Conservation (phyloP, 768 basidiomycete species). For the Cystobasidium ongulense region DNA sequence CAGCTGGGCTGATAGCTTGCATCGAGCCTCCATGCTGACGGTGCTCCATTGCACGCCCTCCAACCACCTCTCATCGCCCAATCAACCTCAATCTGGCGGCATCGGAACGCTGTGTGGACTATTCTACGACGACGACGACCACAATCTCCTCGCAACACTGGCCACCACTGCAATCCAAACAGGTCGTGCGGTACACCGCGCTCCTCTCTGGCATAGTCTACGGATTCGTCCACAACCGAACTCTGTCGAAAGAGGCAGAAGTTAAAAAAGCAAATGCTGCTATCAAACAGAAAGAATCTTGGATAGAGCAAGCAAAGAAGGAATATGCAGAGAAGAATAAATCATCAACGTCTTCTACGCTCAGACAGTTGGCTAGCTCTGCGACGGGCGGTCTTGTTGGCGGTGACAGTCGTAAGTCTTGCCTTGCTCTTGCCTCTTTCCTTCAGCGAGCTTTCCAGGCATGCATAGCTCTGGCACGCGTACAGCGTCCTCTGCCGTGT, state of each 20-base stretch:
- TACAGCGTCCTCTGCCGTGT: too few relatives aligned
- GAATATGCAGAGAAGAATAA: constrained; percentile 70
- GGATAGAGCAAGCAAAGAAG: constrained; percentile 78
- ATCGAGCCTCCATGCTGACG: not conserved
- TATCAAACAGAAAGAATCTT: constrained; percentile 61
- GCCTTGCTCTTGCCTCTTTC: not conserved
- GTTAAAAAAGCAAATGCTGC: constrained; percentile 65
- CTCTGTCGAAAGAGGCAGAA: constrained; percentile 74
- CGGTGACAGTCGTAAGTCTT: constrained; percentile 47
- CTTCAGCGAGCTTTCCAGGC: not conserved
- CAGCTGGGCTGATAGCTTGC: not conserved
- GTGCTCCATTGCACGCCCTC: not conserved
- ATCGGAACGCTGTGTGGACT: not conserved
- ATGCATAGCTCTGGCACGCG: not conserved
- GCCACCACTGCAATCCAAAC: constrained; percentile 15
- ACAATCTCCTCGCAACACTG: not conserved
- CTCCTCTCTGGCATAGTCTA: constrained; percentile 78
- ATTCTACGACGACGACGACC: not conserved
- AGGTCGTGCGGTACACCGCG: constrained; percentile 93
- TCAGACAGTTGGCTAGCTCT: not conserved
- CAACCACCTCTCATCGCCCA: not conserved
- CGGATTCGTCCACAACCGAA: constrained; percentile 83
- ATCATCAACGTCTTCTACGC: constrained; percentile 11
- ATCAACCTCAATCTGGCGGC: not conserved
- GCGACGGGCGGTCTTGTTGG: not conserved